These are phyloP conservation scores for Mortierella sp. DNA, from an alignment of 371 early-diverging fungal species.

Conservation along the genomic window DNA sequence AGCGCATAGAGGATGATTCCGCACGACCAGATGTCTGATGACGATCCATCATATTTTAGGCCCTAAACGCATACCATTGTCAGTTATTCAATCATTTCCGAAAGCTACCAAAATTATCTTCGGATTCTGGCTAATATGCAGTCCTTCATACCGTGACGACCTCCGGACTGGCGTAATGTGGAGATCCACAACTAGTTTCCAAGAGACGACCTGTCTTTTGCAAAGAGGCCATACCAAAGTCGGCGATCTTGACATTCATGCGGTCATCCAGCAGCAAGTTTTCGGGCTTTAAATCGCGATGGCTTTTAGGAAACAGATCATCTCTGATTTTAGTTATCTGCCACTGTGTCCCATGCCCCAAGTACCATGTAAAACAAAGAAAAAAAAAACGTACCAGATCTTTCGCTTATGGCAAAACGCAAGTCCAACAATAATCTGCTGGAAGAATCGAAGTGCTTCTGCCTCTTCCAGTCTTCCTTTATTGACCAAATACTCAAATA, in stretches of 20 bases:
- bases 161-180: conserved; percentile 96
- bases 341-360: no score
- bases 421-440: conserved; percentile 94
- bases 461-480: conserved; percentile 86
- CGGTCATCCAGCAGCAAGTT: conserved; percentile 94
- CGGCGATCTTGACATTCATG: conserved; percentile 84
- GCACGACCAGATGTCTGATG: conserved; percentile 93
- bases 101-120: neutral
- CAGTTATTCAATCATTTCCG: neutral
- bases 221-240: conserved; percentile 88
- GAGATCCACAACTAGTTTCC: conserved; percentile 89
- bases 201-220: conserved; percentile 78
- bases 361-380: no score
- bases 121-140: neutral
- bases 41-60: conserved; percentile 84
- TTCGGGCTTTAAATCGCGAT: conserved; percentile 97
- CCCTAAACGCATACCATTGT: conserved; percentile 40
- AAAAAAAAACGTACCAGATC: conserved; percentile 86
- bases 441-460: conserved; percentile 93
- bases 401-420: conserved; percentile 94
- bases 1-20: conserved; percentile 94
- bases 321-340: neutral
- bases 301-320: conserved; percentile 61
- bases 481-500: conserved; percentile 94
- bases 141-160: conserved; percentile 69